A percentile compares a stretch with the other conserved stretches of the same genome.
Evolutionary conservation across 768 basidiomycete genomes (phyloP).

Genomic region (Calocera cornea): DNA sequence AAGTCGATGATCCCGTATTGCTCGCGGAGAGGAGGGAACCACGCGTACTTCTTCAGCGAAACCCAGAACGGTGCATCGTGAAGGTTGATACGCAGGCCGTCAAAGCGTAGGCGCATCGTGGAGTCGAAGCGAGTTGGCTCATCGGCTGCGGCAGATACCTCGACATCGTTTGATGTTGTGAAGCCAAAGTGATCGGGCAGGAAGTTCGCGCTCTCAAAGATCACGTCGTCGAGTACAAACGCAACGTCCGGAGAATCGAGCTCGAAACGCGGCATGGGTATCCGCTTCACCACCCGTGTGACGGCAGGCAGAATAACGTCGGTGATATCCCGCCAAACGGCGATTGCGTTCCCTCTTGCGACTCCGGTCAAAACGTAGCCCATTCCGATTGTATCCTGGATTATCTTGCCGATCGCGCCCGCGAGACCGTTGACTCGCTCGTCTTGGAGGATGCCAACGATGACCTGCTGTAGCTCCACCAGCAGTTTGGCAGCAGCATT

Average conservation of each 20-base stretch:
- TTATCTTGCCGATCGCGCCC: neutral
- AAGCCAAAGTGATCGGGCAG: neutral
- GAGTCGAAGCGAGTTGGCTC: neutral
- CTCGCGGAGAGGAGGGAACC: neutral
- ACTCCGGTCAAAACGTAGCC: neutral
- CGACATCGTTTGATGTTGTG: neutral
- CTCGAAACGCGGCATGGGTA: constrained; percentile 2
- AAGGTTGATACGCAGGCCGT: neutral
- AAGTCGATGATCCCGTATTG: constrained; percentile 2
- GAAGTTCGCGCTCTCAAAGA: constrained; percentile 2
- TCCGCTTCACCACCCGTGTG: neutral
- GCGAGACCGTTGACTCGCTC: neutral
- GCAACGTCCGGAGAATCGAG: neutral
- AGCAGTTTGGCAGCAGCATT: neutral
- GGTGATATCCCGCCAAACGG: neutral
- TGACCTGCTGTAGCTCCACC: neutral
- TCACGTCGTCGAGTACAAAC: neutral
- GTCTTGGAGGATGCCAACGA: neutral
- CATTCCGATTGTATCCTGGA: neutral
- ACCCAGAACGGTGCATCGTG: constrained; percentile 1
- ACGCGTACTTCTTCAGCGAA: neutral
- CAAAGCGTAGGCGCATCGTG: neutral
- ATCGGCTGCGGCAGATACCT: neutral
- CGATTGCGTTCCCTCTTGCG: neutral
- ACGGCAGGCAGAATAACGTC: neutral